Percentiles rank a stretch among this genome's conserved stretches.
Conservation (phyloP, 495 filamentous ascomycete genomes). For the Monascus purpureus region DNA sequence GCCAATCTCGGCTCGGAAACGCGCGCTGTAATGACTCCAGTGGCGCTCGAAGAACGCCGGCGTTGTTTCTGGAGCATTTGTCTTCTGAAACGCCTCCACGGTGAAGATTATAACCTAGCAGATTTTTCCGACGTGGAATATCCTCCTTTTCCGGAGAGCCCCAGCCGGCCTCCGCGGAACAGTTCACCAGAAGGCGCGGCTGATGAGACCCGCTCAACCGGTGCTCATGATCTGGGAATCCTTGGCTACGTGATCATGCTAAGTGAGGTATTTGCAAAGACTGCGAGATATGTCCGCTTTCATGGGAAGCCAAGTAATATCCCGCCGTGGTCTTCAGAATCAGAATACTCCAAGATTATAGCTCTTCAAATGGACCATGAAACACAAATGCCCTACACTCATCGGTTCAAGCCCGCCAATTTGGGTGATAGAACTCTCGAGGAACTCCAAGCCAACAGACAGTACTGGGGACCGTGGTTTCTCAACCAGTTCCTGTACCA, state of each 20-base stretch:
- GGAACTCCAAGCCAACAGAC: slow-evolving; percentile 23
- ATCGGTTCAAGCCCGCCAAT: slow-evolving; percentile 32
- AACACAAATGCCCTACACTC: slow-evolving; percentile 30
- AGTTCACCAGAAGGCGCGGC: slow-evolving; percentile 10
- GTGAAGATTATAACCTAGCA: slow-evolving; percentile 25
- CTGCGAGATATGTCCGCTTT: slow-evolving; percentile 28
- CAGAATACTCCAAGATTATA: slow-evolving; percentile 34
- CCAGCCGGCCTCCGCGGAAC: slow-evolving; percentile 10
- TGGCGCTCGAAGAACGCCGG: slow-evolving; percentile 26
- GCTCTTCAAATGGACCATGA: slow-evolving; percentile 35
- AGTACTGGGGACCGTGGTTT: slow-evolving; percentile 37
- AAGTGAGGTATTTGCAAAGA: slow-evolving; percentile 29
- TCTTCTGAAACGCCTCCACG: slow-evolving; percentile 31
- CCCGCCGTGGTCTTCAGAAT: slow-evolving; percentile 35
- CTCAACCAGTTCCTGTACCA: slow-evolving; percentile 36
- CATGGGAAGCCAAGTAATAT: slow-evolving; percentile 29
- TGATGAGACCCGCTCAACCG: slow-evolving; percentile 10
- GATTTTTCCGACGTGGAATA: slow-evolving; percentile 23
- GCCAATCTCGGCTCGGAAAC: slow-evolving; percentile 26
- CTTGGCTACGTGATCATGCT: slow-evolving; percentile 33
- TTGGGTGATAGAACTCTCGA: slow-evolving; percentile 25
- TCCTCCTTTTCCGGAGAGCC: slow-evolving; percentile 22
- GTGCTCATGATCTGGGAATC: slow-evolving; percentile 28
- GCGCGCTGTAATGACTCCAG: slow-evolving; percentile 3
- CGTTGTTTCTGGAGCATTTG: slow-evolving; percentile 37